A percentile compares a stretch with the other conserved stretches of the same genome.
Evolutionary conservation across 495 filamentous ascomycete genomes (phyloP).

Genomic region (Thermochaetoides thermophila): DNA sequence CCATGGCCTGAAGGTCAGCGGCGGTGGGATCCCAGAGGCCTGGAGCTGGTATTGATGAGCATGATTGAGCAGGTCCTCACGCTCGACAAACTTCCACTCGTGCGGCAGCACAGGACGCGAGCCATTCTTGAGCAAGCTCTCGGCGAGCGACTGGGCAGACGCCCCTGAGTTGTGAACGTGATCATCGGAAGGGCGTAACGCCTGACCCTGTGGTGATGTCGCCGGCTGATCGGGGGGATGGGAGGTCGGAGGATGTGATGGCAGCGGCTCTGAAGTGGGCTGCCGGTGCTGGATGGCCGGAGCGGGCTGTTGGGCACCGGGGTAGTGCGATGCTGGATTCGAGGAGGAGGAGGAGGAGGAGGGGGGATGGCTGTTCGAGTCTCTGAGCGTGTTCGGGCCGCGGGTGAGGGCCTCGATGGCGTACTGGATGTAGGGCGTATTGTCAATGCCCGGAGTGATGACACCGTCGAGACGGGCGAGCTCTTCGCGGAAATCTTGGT

Average conservation of each 20-base stretch:
- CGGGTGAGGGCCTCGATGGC: slow-evolving; percentile 32
- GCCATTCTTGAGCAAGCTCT: slow-evolving; percentile 12
- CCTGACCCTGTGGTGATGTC: not conserved
- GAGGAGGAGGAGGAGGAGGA: slow-evolving; percentile 11
- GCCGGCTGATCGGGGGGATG: slow-evolving; percentile 1
- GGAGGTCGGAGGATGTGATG: not conserved
- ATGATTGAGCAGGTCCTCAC: slow-evolving; percentile 7
- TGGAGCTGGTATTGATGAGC: slow-evolving; percentile 7
- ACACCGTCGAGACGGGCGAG: slow-evolving; percentile 28
- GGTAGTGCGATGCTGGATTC: slow-evolving; percentile 1
- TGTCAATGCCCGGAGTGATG: slow-evolving; percentile 34
- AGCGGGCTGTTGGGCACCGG: slow-evolving; percentile 1
- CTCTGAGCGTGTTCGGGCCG: too few relatives aligned
- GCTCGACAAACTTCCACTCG: slow-evolving; percentile 16
- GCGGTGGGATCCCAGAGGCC: too few relatives aligned
- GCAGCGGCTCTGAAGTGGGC: not conserved
- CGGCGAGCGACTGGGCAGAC: slow-evolving; percentile 19
- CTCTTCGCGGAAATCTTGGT: slow-evolving; percentile 29
- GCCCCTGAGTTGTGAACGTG: slow-evolving; percentile 6
- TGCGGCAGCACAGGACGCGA: slow-evolving; percentile 11
- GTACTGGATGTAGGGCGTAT: slow-evolving; percentile 32
- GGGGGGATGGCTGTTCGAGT: slow-evolving; percentile 18
- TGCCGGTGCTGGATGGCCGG: slow-evolving; percentile 1
- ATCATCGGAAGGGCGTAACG: not conserved
- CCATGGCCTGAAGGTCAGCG: slow-evolving; percentile 49